Conservation (phyloP, 495 filamentous ascomycete species). For the Umbilicaria muhlenbergii region DNA sequence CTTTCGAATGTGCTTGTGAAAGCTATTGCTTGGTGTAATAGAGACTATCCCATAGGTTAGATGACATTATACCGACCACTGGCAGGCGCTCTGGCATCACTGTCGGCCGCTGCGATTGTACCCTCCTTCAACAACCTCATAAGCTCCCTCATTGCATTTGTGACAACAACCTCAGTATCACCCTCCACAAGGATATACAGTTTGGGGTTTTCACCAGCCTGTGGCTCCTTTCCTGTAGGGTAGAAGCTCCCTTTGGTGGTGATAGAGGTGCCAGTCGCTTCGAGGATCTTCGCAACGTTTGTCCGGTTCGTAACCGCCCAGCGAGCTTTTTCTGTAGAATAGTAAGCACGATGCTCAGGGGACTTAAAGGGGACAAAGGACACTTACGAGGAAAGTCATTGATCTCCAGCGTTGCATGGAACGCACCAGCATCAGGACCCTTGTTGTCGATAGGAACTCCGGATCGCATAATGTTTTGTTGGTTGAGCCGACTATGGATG, state of each 20-base stretch:
- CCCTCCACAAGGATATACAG: constrained; percentile 96
- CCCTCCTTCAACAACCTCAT: constrained; percentile 80
- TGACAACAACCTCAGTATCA: constrained; percentile 85
- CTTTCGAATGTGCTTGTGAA: background rate
- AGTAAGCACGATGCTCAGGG: constrained; percentile 12
- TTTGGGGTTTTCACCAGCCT: constrained; percentile 62
- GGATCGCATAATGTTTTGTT: constrained; percentile 69
- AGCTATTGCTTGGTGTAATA: background rate
- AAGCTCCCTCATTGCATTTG: constrained; percentile 81
- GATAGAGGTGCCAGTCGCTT: constrained; percentile 87
- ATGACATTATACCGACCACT: constrained; percentile 86
- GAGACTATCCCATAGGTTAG: constrained; percentile 21
- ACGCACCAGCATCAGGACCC: constrained; percentile 90
- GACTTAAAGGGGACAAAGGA: background rate
- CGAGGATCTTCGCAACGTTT: constrained; percentile 96
- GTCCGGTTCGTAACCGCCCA: constrained; percentile 99
- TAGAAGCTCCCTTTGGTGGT: constrained; percentile 95
- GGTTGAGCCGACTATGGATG: constrained; percentile 75
- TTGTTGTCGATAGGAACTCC: constrained; percentile 98
- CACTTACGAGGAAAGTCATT: constrained; percentile 89
- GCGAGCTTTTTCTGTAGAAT: constrained; percentile 65
- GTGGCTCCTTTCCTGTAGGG: constrained; percentile 61
- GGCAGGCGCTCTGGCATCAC: constrained; percentile 60
- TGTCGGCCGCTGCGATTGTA: constrained; percentile 79
- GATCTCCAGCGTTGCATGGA: constrained; percentile 95